A percentile compares a stretch with the other conserved stretches of the same genome.
These are phyloP conservation scores for Pythium myriotylum DNA, from an alignment of 352 stramenopile species.

Conservation along the genomic window DNA sequence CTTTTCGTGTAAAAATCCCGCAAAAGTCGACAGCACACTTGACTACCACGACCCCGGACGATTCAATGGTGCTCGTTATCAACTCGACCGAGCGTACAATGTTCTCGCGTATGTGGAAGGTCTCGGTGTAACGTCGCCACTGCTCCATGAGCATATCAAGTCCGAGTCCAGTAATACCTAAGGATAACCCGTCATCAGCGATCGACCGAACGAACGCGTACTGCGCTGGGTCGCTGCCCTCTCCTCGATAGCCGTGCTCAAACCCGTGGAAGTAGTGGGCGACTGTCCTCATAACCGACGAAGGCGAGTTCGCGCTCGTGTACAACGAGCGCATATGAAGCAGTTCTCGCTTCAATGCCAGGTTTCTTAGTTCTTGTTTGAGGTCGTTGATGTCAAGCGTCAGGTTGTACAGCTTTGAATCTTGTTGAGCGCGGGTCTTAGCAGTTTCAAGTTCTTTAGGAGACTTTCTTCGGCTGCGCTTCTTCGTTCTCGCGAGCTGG, in stretches of 20 bases:
- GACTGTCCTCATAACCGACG: neutral
- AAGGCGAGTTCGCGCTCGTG: neutral
- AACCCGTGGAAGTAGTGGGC: constrained; percentile 13
- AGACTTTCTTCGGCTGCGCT: constrained; percentile 8
- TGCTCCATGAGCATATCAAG: constrained; percentile 41
- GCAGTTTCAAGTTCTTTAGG: neutral
- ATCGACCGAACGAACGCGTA: constrained; percentile 13
- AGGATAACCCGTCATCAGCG: constrained; percentile 1
- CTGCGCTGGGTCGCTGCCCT: neutral
- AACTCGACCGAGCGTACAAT: constrained; percentile 20
- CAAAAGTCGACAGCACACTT: constrained; percentile 15
- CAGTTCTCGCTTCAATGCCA: constrained; percentile 1
- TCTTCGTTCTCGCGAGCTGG: neutral
- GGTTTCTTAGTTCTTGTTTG: constrained; percentile 14
- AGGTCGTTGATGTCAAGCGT: constrained; percentile 24
- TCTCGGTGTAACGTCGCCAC: constrained; percentile 47
- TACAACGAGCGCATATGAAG: constrained; percentile 10
- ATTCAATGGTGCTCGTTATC: neutral
- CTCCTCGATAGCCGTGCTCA: neutral
- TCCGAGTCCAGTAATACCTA: constrained; percentile 15
- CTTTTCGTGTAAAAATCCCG: constrained; percentile 10
- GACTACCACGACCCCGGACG: neutral
- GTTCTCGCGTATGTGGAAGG: constrained; percentile 34
- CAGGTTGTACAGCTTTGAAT: constrained; percentile 22
- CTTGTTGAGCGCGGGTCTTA: neutral